Evolutionary conservation across 148 eudicot species (phyloP).

Genomic region (Salicornia ramosissima): DNA sequence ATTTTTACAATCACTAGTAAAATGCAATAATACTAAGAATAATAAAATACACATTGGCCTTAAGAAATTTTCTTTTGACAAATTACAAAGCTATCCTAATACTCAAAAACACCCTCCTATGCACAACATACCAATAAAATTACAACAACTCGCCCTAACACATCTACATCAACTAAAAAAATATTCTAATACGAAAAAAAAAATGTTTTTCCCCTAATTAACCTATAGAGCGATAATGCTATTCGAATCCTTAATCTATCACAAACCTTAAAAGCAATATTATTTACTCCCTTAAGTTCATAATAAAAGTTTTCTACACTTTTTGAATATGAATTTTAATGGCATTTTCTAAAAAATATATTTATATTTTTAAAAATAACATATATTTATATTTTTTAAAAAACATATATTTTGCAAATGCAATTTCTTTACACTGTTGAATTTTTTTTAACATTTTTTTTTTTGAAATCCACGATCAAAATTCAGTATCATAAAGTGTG

Average conservation of each 20-base stretch:
- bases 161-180: constrained; percentile 14
- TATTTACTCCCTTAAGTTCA: constrained; percentile 10
- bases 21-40: no score
- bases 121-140: constrained; percentile 15
- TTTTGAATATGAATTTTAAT: not conserved
- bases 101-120: constrained; percentile 9
- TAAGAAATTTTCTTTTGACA: no score
- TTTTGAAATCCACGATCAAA: not conserved
- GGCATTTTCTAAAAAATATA: not conserved
- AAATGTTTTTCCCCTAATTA: no score
- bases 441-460: not conserved
- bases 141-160: constrained; percentile 10
- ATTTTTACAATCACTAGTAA: no score
- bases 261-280: not conserved
- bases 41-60: no score
- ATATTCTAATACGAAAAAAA: no score
- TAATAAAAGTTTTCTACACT: not conserved
- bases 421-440: not conserved
- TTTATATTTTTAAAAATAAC: not conserved
- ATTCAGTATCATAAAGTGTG: not conserved
- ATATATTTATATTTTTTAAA: no score
- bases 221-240: no score
- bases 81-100: no score
- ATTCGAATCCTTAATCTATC: not conserved
- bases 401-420: not conserved